Evolutionary conservation across 2,329 filamentous ascomycete genomes (phyloP), one percentile per base, ranked within the genome.

Genomic region (Venturia nashicola): DNA sequence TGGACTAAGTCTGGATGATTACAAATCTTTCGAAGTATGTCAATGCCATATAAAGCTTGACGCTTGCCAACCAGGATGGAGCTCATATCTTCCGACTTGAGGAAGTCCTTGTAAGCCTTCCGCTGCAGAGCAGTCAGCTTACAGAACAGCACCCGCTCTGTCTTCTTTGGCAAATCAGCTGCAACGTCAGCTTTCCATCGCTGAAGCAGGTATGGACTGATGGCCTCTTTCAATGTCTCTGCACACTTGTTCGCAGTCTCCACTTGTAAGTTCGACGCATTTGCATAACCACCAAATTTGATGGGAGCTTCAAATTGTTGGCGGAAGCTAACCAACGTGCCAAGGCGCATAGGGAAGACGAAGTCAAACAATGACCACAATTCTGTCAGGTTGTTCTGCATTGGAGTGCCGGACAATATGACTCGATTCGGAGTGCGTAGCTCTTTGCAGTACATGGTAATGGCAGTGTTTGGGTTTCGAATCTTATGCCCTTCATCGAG

Each of bases 401-500:
- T 95, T 0, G 95, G 95, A 0, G 94, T 99, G 5, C 94, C 94
- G 0, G 95, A 97, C 1, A 99, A 79, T 65, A 99, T 97, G 67
- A 97, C 82, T 27, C 95, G 85, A 70, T 97, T 94, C 0, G 89
- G 84, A 0, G 94, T 99, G 42, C 89, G 87, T 12, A 99, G 78
- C 73, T 97, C 90, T 73, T 99, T 99, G 80, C 91, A 96, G 68
- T 91, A 90, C 62, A 97, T 90, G 0, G 95, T 97, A 67, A 99
- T 94, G 7, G 90, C 88, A 0, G 94, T 91, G 70, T 97, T 95
- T 0, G 94, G 94, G 69, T 99, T 99, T 46, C 94, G 87, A 69
- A 99, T 99, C 75, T 97, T 97, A 76, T 99, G 95, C 3, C 95
- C 94, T 78, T 99, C 94, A 66, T 99, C 94, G 5, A 99, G 82